Conservation (phyloP, 2,329 filamentous ascomycete genomes). For the Alternaria sp. region DNA sequence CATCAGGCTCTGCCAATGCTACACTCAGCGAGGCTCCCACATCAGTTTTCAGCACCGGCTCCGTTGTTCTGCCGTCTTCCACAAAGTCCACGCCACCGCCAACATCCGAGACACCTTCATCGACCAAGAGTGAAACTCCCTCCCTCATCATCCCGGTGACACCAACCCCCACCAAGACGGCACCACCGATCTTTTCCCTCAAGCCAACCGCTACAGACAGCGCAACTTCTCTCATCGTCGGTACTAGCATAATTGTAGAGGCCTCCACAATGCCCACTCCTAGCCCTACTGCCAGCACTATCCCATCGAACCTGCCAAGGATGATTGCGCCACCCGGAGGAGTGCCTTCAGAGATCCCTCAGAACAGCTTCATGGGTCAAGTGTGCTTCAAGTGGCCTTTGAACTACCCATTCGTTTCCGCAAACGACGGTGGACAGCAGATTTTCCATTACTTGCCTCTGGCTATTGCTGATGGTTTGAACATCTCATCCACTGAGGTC, state of each 20-base stretch:
- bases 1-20: constrained; percentile 18
- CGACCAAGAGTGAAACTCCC: constrained; percentile 18
- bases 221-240: constrained; percentile 60
- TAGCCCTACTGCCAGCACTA: constrained; percentile 56
- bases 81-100: constrained; percentile 2
- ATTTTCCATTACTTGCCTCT: constrained; percentile 81
- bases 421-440: constrained; percentile 77
- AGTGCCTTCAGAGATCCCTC: constrained; percentile 61
- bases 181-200: constrained; percentile 52
- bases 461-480: constrained; percentile 73
- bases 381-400: constrained; percentile 82
- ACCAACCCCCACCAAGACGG: constrained; percentile 28
- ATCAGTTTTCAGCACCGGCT: constrained; percentile 1
- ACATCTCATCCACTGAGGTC: constrained; percentile 59
- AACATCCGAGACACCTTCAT: constrained; percentile 5
- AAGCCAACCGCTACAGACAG: constrained; percentile 57
- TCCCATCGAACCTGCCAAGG: constrained; percentile 74
- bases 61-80: neutral
- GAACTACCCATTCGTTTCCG: constrained; percentile 83
- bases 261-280: constrained; percentile 56
- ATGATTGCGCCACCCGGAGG: constrained; percentile 76
- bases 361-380: constrained; percentile 76
- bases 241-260: constrained; percentile 69
- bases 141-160: constrained; percentile 26
- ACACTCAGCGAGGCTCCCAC: constrained; percentile 21